Evolutionary conservation across 805 yeast species (phyloP).

Genomic region (Danielia reshetovae): DNA sequence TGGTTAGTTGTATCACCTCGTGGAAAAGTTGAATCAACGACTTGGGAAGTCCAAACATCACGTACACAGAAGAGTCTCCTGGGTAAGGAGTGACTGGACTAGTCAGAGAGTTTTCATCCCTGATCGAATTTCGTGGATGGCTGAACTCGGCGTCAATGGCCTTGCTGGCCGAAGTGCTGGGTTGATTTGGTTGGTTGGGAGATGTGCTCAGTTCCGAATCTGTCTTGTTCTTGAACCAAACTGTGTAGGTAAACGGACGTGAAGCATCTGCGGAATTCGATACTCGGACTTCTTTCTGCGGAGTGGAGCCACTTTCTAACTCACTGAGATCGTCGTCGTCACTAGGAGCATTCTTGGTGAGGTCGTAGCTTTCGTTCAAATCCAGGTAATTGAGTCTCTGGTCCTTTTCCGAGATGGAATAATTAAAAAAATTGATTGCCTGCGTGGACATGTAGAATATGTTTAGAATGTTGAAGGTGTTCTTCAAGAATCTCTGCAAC

Average conservation of each 20-base stretch:
- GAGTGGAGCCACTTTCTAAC: slow-evolving; percentile 11
- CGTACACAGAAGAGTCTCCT: slow-evolving; percentile 27
- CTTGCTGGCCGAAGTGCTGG: not conserved
- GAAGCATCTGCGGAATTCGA: slow-evolving; percentile 11
- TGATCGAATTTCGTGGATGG: not conserved
- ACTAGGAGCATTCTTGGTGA: slow-evolving; percentile 14
- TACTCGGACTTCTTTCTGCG: slow-evolving; percentile 7
- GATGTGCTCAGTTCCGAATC: not conserved
- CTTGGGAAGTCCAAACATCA: slow-evolving; percentile 47
- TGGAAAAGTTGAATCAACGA: slow-evolving; percentile 44
- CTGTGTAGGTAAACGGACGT: slow-evolving; percentile 23
- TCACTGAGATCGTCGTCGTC: slow-evolving; percentile 14
- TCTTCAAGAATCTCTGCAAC: slow-evolving; percentile 21
- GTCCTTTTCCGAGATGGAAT: slow-evolving; percentile 34
- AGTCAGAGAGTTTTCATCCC: not conserved
- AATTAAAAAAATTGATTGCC: slow-evolving; percentile 44
- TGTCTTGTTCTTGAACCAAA: slow-evolving; percentile 19
- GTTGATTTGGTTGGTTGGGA: not conserved
- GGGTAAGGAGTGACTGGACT: slow-evolving; percentile 10
- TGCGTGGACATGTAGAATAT: slow-evolving; percentile 47
- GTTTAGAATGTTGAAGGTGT: slow-evolving; percentile 28
- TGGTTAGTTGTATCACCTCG: slow-evolving; percentile 44
- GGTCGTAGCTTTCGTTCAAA: slow-evolving; percentile 33
- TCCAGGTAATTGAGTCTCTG: slow-evolving; percentile 44
- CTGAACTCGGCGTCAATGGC: not conserved